phyloP scores from a whole-genome alignment of 1,284 basidiomycete genomes.

The Microbotryum lychnidis-dioicae region DNA sequence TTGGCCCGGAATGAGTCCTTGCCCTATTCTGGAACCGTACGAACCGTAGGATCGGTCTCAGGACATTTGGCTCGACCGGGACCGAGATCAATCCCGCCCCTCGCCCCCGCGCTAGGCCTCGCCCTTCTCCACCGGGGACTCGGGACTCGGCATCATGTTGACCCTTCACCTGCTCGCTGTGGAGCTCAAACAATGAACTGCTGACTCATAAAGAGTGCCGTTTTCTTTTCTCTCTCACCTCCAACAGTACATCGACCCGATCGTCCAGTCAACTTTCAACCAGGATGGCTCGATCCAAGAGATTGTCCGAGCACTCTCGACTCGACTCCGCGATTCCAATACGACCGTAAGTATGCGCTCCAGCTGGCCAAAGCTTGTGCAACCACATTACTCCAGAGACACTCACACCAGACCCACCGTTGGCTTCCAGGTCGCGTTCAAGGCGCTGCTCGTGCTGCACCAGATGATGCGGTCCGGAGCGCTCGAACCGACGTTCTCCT shows the following conservation, averaged over 20 bases:
- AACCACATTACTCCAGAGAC: too few species aligned
- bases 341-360: slow-evolving; percentile 56
- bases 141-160: not conserved
- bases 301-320: slow-evolving; percentile 75
- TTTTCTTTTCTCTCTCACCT: not conserved
- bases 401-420: too few species aligned
- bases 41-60: too few species aligned
- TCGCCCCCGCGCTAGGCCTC: too few species aligned
- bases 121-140: too few species aligned
- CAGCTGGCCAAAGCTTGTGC: not conserved
- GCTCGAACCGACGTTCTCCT: slow-evolving; percentile 72
- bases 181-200: not conserved
- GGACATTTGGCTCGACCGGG: too few species aligned
- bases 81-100: too few species aligned
- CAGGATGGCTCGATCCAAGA: slow-evolving; percentile 86
- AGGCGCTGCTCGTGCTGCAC: slow-evolving; percentile 88
- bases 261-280: slow-evolving; percentile 88
- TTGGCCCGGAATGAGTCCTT: too few species aligned
- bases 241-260: slow-evolving; percentile 58
- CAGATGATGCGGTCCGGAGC: slow-evolving; percentile 90
- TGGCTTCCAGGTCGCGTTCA: slow-evolving; percentile 73
- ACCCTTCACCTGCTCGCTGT: not conserved
- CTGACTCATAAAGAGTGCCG: slow-evolving; percentile 1
- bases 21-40: too few species aligned
- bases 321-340: slow-evolving; percentile 80